Percentiles rank a stretch among this genome's conserved stretches.
Conservation (phyloP, 805 yeast species). For the Brettanomyces custersianus region DNA sequence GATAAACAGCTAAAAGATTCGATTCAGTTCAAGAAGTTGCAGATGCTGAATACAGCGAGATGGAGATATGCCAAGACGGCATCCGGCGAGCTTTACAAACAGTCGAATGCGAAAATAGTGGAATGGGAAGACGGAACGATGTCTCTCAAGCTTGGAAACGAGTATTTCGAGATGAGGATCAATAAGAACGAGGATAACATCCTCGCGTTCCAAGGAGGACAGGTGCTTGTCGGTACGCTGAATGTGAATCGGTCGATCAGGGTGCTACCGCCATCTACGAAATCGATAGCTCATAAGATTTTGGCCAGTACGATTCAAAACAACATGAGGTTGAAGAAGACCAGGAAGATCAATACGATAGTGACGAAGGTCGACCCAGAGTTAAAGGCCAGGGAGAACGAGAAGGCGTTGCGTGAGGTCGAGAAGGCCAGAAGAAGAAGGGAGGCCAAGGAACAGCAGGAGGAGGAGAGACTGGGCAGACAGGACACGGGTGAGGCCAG, state of each 20-base stretch:
- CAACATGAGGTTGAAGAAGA: slow-evolving; percentile 34
- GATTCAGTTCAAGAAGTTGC: slow-evolving; percentile 23
- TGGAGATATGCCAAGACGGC: slow-evolving; percentile 85
- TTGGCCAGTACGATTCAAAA: slow-evolving; percentile 62
- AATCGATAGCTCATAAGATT: slow-evolving; percentile 71
- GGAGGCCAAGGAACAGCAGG: slow-evolving; percentile 40
- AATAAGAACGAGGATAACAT: slow-evolving; percentile 63
- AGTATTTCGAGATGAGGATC: slow-evolving; percentile 69
- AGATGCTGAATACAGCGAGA: slow-evolving; percentile 60
- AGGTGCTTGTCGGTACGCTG: slow-evolving; percentile 62
- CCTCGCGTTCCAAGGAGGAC: slow-evolving; percentile 63
- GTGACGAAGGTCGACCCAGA: slow-evolving; percentile 59
- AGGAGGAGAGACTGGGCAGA: slow-evolving; percentile 51
- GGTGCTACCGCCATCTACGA: slow-evolving; percentile 86
- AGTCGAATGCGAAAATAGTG: slow-evolving; percentile 81
- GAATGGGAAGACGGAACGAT: slow-evolving; percentile 92
- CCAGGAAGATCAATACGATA: slow-evolving; percentile 40
- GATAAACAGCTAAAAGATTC: slow-evolving; percentile 48
- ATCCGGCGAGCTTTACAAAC: slow-evolving; percentile 66
- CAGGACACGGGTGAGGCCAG: slow-evolving; percentile 20
- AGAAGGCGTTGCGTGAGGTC: slow-evolving; percentile 55
- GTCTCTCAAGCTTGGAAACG: slow-evolving; percentile 81
- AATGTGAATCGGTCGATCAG: slow-evolving; percentile 56
- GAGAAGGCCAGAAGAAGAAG: slow-evolving; percentile 58
- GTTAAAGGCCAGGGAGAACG: slow-evolving; percentile 55